These are phyloP conservation scores for Nitzschia palea DNA, from an alignment of 108 stramenopile species.

Conservation along the genomic window DNA sequence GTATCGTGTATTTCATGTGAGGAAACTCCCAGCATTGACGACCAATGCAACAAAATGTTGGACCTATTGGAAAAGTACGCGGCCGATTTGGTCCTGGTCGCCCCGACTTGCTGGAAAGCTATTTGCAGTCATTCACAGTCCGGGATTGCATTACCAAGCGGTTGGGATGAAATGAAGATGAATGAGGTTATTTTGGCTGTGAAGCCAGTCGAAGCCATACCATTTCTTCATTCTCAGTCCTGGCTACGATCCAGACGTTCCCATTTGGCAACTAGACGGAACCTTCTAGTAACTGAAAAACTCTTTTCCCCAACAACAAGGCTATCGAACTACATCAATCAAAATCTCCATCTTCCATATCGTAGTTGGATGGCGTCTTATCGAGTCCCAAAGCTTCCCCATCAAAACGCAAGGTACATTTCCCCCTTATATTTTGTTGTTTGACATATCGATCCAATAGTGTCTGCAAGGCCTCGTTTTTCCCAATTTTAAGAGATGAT, in stretches of 20 bases:
- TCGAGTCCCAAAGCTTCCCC: slow-evolving; percentile 33
- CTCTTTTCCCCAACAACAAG: not conserved
- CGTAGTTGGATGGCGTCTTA: slow-evolving; percentile 37
- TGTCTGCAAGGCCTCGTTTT: slow-evolving; percentile 7
- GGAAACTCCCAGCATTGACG: slow-evolving; percentile 26
- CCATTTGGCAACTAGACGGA: slow-evolving; percentile 33
- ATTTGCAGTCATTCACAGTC: too few relatives aligned
- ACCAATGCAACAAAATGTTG: slow-evolving; percentile 14
- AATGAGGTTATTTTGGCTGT: slow-evolving; percentile 40
- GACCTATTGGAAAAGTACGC: slow-evolving; percentile 47
- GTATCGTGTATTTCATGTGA: not conserved
- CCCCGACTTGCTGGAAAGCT: slow-evolving; percentile 58
- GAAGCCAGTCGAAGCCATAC: slow-evolving; percentile 45
- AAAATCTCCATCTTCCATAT: slow-evolving; percentile 59
- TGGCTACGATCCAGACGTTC: slow-evolving; percentile 52
- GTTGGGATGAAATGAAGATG: slow-evolving; percentile 38
- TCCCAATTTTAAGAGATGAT: not conserved
- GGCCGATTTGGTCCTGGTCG: slow-evolving; percentile 69
- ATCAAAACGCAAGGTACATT: slow-evolving; percentile 38
- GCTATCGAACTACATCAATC: slow-evolving; percentile 47
- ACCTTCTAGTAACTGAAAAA: not conserved
- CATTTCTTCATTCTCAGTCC: slow-evolving; percentile 40
- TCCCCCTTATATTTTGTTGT: not conserved
- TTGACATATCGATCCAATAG: not conserved
- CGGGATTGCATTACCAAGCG: slow-evolving; percentile 33